Evolutionary conservation across 164 flowering plant species (phyloP), one percentile per base, ranked within the genome.

Genomic region (Macadamia integrifolia): DNA sequence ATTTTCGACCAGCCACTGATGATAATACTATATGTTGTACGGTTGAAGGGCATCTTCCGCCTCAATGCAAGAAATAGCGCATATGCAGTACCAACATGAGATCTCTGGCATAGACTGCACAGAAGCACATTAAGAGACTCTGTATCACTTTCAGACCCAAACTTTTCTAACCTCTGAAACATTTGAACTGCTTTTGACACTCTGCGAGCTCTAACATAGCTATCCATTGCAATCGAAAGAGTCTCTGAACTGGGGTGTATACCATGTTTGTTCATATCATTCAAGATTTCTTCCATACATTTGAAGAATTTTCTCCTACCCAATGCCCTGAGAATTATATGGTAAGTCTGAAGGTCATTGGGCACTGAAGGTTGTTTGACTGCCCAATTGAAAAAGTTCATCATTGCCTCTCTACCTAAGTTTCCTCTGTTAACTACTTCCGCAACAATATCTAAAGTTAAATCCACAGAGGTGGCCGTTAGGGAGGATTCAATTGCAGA

Each of bases 341-440:
- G 69, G 68, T 80, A 92, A 71, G 64, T 69, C 12, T 31, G 18
- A 44, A 78, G 42, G 52, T 79, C 83, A 17, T 73, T 73, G 18
- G 68, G 56, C 6, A 87, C 62, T 6, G 46, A 18, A 0, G 83
- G 85, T 72, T 81, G 87, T 66, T 78, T 79, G 60, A 83, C 74
- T 8, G 91, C 95, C 98, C 97, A 94, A 65, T 81, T 72, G 44
- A 92, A 94, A 66, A 94, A 88, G 18, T 53, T n/a, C 66, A 88
- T 82, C 86, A 94, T 90, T 0, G 86, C 81, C 12, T 85, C 88
- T 30, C 93, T 91, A 11, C 90, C 78, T 72, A 94, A 78, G 76
- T 78, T 85, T 60, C 97, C 98, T 68, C 68, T 72, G 72, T 86
- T 76, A 0, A 94, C 74, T 1, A 92, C 98, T 60, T 81, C 80